Evolutionary conservation across 345 rosid species (phyloP), one percentile per base, ranked within the genome.

Genomic region (Stellera chamaejasme): DNA sequence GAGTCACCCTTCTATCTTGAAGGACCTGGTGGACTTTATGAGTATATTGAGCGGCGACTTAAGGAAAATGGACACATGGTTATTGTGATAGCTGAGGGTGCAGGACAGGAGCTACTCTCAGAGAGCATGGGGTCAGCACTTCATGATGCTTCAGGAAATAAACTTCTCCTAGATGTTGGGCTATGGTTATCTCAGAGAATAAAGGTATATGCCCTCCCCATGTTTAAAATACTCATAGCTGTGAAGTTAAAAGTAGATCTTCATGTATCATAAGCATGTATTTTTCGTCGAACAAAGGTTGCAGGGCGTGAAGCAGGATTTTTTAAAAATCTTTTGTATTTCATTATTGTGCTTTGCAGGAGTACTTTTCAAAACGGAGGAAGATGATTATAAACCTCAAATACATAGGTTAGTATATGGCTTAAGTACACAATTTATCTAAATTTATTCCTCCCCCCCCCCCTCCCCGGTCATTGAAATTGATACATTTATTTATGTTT

Each of bases 1-100:
- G 83, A 78, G 67, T 80, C 84, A 2, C 83, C 90, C 27, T 83
- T 83, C 58, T 78, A 76, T 75, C 82, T 83, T 4, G 86, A 83
- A 56, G 89, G 89, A 5, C 44, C 48, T 0, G 80, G 86, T 41
- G 90, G 90, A 45, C 78, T 83, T 28, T 70, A 73, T 52, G 85
- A 83, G 63, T 80, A 45, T 45, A 54, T 73, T 39, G 79, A 69
- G 60, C 63, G 19, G 51, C 60, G 75, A 25, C 79, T 78, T 19
- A 80, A 78, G 61, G 90, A 80, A 63, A 63, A 72, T 16, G 82
- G 77, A 8, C 83, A 83, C 65, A 80, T 80, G 82, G 89, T 80
- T 23, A 62, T 74, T 64, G 86, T 80, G 27, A 72, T 78, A 14
- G 86, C 83, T 23, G 85, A 83, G 74, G 85, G 89, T 19, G 89